Evolutionary conservation across 2,329 filamentous ascomycete genomes (phyloP).

Genomic region (Grosmannia clavigera): DNA sequence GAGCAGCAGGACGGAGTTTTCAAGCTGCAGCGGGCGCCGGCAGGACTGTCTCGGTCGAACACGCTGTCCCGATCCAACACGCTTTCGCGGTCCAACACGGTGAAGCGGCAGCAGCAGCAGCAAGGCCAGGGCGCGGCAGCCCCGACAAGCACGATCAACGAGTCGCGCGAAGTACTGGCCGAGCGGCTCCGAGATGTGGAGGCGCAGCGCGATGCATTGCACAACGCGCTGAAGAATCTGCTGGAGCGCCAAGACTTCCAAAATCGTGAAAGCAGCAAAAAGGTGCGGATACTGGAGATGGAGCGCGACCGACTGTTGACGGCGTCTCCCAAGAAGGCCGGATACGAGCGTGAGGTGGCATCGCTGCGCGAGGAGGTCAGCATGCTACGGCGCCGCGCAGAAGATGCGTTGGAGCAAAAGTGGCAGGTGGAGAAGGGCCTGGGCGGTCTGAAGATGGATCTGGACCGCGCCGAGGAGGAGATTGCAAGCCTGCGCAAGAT

Average conservation of each 20-base stretch:
- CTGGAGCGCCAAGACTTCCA: conserved; percentile 78
- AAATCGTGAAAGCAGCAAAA: conserved; percentile 72
- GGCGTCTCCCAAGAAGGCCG: conserved; percentile 57
- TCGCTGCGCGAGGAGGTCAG: conserved; percentile 75
- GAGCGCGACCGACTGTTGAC: conserved; percentile 65
- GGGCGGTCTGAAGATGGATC: conserved; percentile 63
- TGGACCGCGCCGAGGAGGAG: conserved; percentile 90
- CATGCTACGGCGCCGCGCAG: conserved; percentile 69
- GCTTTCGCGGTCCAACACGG: conserved; percentile 28
- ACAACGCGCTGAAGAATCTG: conserved; percentile 73
- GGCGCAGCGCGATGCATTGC: conserved; percentile 82
- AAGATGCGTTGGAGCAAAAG: conserved; percentile 90
- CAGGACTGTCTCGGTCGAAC: conserved; percentile 15
- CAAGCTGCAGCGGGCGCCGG: not conserved
- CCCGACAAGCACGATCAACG: conserved; percentile 19
- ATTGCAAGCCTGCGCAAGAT: conserved; percentile 70
- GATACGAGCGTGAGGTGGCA: conserved; percentile 74
- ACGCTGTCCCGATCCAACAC: conserved; percentile 23
- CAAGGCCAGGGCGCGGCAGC: not conserved
- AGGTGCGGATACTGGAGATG: conserved; percentile 59
- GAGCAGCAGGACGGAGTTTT: not conserved
- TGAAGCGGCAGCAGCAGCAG: conserved; percentile 25
- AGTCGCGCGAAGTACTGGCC: conserved; percentile 56
- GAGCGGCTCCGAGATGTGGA: conserved; percentile 88
- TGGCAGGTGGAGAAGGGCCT: conserved; percentile 39